Conservation (phyloP, 176 grass and related monocot species). For the Hyparrhenia diplandra region DNA sequence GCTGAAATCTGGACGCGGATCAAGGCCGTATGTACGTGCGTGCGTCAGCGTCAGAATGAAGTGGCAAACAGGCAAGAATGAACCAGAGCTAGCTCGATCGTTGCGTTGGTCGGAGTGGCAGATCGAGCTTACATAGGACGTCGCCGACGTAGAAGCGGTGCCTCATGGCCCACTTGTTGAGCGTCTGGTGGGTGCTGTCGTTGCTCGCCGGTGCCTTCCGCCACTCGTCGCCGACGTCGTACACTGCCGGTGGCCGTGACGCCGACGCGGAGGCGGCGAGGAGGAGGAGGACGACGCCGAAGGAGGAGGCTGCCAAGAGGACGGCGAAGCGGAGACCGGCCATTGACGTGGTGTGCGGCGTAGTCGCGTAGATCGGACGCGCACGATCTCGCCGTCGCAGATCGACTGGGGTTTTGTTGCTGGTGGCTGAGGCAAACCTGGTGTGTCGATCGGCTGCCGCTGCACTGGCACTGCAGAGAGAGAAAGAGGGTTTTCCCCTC, state of each 20-base stretch:
- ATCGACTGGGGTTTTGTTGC: neutral
- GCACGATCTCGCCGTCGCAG: neutral
- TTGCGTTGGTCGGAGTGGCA: neutral
- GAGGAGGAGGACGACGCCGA: neutral
- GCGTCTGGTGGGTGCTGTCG: neutral
- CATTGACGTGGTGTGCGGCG: neutral
- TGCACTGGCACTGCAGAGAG: too few species aligned
- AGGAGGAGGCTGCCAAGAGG: neutral
- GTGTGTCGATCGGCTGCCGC: too few species aligned
- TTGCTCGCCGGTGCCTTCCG: conserved; percentile 16
- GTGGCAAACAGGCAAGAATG: neutral
- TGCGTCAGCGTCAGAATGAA: neutral
- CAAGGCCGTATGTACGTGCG: too few species aligned
- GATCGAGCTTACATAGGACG: conserved; percentile 19
- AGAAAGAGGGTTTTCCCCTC: too few species aligned
- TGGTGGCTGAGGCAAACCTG: neutral
- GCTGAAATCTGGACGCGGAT: neutral
- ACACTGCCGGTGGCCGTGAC: neutral
- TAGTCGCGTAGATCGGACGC: neutral
- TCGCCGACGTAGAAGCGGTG: conserved; percentile 46
- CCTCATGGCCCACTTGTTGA: conserved; percentile 31
- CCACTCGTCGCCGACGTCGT: conserved; percentile 26
- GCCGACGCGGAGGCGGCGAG: neutral
- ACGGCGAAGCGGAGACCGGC: conserved; percentile 3
- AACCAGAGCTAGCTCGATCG: neutral